These are phyloP conservation scores for Triglochin maritima DNA, from an alignment of 106 monocot species.

Conservation along the genomic window DNA sequence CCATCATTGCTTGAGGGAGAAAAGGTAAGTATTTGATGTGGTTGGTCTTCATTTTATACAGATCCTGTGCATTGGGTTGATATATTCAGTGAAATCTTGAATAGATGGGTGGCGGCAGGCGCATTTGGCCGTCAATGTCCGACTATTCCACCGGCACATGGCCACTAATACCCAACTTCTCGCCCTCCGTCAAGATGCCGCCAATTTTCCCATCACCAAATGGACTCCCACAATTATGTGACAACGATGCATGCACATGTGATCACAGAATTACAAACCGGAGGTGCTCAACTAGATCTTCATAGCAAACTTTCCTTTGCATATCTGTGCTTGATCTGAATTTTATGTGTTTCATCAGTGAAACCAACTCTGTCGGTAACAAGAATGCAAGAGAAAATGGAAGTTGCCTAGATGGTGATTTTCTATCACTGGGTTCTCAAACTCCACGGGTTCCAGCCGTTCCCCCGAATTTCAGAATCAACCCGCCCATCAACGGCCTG, in stretches of 20 bases:
- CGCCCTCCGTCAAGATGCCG: neutral
- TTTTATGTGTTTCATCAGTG: neutral
- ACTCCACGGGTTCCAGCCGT: neutral
- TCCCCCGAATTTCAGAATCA: slow-evolving; percentile 1
- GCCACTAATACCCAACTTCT: slow-evolving; percentile 6
- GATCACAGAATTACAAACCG: neutral
- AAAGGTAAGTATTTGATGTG: slow-evolving; percentile 15
- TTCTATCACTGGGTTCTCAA: slow-evolving; percentile 19
- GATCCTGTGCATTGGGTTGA: neutral
- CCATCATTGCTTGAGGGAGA: slow-evolving; percentile 26
- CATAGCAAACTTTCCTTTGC: neutral
- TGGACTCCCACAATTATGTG: neutral
- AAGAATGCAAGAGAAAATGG: slow-evolving; percentile 6
- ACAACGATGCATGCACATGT: neutral
- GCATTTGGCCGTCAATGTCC: slow-evolving; percentile 18
- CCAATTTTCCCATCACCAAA: slow-evolving; percentile 1
- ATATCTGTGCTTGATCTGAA: too few relatives aligned
- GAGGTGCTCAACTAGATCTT: neutral
- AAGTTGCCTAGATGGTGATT: slow-evolving; percentile 14
- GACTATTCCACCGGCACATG: neutral
- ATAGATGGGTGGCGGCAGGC: slow-evolving; percentile 30
- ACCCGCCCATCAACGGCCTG: neutral
- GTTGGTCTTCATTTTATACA: neutral
- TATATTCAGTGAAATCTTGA: slow-evolving; percentile 3
- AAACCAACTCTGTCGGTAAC: neutral